These are phyloP conservation scores for Ascochyta koolunga DNA, from an alignment of 2,329 filamentous ascomycete species.

Conservation along the genomic window DNA sequence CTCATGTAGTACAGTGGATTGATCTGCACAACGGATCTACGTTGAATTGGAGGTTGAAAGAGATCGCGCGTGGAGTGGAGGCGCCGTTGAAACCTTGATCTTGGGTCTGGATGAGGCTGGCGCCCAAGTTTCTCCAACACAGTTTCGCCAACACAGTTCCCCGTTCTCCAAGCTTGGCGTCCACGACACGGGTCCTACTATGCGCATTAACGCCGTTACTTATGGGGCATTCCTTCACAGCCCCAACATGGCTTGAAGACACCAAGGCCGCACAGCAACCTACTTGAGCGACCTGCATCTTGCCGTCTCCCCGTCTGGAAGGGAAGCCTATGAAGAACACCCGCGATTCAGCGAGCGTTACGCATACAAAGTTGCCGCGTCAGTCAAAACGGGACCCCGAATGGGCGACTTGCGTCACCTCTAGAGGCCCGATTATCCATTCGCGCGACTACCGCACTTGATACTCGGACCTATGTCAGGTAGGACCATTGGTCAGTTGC, in stretches of 20 bases:
- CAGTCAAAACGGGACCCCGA: slow-evolving; percentile 8
- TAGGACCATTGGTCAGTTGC: not conserved
- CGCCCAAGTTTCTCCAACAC: too few relatives aligned
- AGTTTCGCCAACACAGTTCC: slow-evolving; percentile 17
- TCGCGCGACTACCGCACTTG: slow-evolving; percentile 8
- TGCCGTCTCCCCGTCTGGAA: slow-evolving; percentile 15
- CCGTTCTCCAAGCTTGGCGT: slow-evolving; percentile 7
- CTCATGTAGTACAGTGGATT: slow-evolving; percentile 18
- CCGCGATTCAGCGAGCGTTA: slow-evolving; percentile 5
- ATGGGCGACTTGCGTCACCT: slow-evolving; percentile 11
- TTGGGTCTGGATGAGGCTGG: slow-evolving; percentile 29
- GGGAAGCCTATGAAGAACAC: not conserved
- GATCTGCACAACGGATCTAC: slow-evolving; percentile 45
- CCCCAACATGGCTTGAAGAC: slow-evolving; percentile 1
- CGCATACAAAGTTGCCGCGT: slow-evolving; percentile 4
- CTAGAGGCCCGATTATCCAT: not conserved
- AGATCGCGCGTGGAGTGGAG: slow-evolving; percentile 34
- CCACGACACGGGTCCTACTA: slow-evolving; percentile 1
- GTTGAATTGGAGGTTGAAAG: slow-evolving; percentile 24
- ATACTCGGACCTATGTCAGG: slow-evolving; percentile 1
- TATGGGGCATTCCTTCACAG: not conserved
- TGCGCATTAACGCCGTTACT: slow-evolving; percentile 3
- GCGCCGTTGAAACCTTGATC: slow-evolving; percentile 33
- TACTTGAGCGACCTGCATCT: slow-evolving; percentile 7
- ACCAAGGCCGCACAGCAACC: slow-evolving; percentile 1